Evolutionary conservation across 495 filamentous ascomycete genomes (phyloP).

Genomic region (Xylaria longipes): DNA sequence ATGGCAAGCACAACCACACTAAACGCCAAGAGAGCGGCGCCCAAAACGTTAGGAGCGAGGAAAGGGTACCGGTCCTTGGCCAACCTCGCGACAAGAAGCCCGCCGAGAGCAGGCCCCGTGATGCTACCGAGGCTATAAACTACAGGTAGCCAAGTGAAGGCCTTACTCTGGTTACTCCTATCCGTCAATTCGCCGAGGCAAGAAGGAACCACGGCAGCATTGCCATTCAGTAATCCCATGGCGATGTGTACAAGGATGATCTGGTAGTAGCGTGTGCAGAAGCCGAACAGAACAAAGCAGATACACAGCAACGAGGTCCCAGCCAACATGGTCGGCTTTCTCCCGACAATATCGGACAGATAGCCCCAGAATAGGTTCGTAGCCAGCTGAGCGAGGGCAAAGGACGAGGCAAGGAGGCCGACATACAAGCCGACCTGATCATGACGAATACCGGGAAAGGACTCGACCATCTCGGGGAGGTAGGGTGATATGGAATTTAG

Average conservation of each 20-base stretch:
- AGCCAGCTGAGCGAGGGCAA: slow-evolving; percentile 88
- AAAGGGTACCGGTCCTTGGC: slow-evolving; percentile 75
- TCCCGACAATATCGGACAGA: slow-evolving; percentile 85
- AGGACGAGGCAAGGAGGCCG: slow-evolving; percentile 84
- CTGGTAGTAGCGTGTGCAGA: slow-evolving; percentile 81
- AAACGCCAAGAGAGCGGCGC: slow-evolving; percentile 70
- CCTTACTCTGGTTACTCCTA: slow-evolving; percentile 87
- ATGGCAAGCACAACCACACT: slow-evolving; percentile 75
- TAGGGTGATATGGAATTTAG: slow-evolving; percentile 97
- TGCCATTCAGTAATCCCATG: slow-evolving; percentile 94
- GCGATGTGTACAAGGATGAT: slow-evolving; percentile 82
- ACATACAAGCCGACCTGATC: slow-evolving; percentile 85
- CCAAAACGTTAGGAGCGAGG: slow-evolving; percentile 80
- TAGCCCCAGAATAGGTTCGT: slow-evolving; percentile 97
- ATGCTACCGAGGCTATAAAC: slow-evolving; percentile 94
- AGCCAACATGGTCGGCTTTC: slow-evolving; percentile 89
- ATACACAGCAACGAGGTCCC: slow-evolving; percentile 81
- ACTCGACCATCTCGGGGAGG: slow-evolving; percentile 86
- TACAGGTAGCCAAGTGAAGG: slow-evolving; percentile 91
- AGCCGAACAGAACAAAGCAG: slow-evolving; percentile 88
- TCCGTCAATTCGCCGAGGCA: slow-evolving; percentile 96
- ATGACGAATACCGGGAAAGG: slow-evolving; percentile 78
- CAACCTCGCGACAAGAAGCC: slow-evolving; percentile 69
- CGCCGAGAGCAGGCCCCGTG: slow-evolving; percentile 89
- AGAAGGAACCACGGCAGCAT: slow-evolving; percentile 83